These are phyloP conservation scores for Herpetospermum pedunculosum DNA, from an alignment of 306 rosid species.

Conservation along the genomic window DNA sequence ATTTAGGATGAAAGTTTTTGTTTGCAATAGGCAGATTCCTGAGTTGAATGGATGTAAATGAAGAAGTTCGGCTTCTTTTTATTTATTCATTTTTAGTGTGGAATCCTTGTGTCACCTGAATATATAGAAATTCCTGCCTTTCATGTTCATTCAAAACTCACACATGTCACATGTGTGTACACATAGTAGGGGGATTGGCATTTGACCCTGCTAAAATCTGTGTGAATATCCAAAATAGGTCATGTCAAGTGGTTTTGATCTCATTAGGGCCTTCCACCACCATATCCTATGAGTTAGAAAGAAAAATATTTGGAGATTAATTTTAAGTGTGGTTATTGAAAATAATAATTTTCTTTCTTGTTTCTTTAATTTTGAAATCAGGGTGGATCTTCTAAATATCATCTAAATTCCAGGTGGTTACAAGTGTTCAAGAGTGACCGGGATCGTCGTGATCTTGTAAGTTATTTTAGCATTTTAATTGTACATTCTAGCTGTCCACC, in stretches of 20 bases:
- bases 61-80: background rate
- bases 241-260: background rate
- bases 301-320: background rate
- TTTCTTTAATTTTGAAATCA: constrained; percentile 23
- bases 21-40: background rate
- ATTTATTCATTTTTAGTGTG: background rate
- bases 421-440: constrained; percentile 82
- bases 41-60: background rate
- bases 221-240: background rate
- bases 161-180: background rate
- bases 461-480: constrained; percentile 6
- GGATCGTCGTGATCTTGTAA: constrained; percentile 91
- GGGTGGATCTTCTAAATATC: constrained; percentile 94
- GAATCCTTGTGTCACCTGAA: background rate
- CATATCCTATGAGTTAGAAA: background rate
- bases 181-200: background rate
- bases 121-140: background rate
- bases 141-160: background rate
- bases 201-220: background rate
- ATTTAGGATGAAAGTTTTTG: background rate
- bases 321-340: background rate
- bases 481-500: background rate
- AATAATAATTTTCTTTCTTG: background rate
- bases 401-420: constrained; percentile 82
- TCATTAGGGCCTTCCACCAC: background rate